Evolutionary conservation across 192 early-diverging fungal species (phyloP).

Genomic region (Phlyctochytrium planicorne): DNA sequence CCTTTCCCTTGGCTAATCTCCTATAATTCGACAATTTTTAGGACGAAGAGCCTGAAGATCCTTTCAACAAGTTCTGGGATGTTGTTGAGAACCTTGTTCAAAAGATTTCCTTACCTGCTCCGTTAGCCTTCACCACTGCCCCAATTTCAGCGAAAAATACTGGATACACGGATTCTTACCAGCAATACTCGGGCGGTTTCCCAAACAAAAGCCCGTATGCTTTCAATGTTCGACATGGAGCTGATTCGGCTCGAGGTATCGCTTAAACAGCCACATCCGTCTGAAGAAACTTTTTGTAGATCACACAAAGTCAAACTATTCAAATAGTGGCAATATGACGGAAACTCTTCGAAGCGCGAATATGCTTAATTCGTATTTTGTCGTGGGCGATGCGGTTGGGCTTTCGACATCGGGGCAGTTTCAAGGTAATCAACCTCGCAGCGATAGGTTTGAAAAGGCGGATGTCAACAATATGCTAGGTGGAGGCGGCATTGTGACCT

Average conservation of each 20-base stretch:
- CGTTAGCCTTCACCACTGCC: conserved; percentile 33
- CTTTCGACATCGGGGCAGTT: not conserved
- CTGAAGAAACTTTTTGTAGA: no score
- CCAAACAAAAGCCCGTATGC: no score
- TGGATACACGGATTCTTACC: no score
- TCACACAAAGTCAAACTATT: no score
- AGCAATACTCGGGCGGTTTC: no score
- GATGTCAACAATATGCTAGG: not conserved
- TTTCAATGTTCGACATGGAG: no score
- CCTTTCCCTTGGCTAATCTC: no score
- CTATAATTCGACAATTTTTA: no score
- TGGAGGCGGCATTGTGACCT: not conserved
- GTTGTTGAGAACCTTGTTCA: conserved; percentile 70
- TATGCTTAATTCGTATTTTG: conserved; percentile 48
- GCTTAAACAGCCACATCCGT: no score
- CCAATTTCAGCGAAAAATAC: conserved; percentile 24
- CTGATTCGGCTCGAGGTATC: no score
- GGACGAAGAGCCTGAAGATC: conserved; percentile 71
- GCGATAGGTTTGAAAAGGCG: not conserved
- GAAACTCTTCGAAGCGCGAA: conserved; percentile 23
- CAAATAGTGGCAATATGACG: conserved; percentile 10
- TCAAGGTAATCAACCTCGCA: not conserved
- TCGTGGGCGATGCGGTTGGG: conserved; percentile 14
- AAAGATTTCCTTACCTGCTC: conserved; percentile 58
- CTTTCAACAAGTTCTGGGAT: conserved; percentile 82